Conservation (phyloP, 2,329 filamentous ascomycete species). For the Phyllachora maydis region DNA sequence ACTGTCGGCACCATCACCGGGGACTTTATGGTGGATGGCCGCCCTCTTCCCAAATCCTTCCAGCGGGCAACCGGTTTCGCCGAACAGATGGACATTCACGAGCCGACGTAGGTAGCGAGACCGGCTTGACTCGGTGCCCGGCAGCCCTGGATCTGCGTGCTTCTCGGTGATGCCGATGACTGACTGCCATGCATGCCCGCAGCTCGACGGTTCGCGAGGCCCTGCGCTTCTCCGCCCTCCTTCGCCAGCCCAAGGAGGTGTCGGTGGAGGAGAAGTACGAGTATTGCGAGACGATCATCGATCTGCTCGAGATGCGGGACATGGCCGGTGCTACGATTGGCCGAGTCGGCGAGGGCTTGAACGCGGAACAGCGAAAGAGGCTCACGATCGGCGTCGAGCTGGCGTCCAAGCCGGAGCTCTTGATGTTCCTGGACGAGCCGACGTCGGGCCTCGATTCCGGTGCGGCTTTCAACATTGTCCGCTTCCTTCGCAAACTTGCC, state of each 20-base stretch:
- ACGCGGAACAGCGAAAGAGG: conserved; percentile 25
- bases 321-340: conserved; percentile 50
- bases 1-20: conserved; percentile 40
- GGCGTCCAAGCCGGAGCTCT: conserved; percentile 47
- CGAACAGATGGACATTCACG: conserved; percentile 51
- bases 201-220: conserved; percentile 51
- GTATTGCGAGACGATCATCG: conserved; percentile 52
- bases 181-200: too few species aligned
- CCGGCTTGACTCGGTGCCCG: too few species aligned
- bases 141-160: too few species aligned
- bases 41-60: conserved; percentile 39
- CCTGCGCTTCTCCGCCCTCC: conserved; percentile 42
- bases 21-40: conserved; percentile 49
- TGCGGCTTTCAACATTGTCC: conserved; percentile 43
- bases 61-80: conserved; percentile 52
- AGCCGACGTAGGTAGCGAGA: too few species aligned
- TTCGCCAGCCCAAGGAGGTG: conserved; percentile 38
- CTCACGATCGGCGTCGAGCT: conserved; percentile 60
- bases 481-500: conserved; percentile 45
- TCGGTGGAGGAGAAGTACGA: conserved; percentile 40
- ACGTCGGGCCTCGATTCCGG: conserved; percentile 48
- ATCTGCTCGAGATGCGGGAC: conserved; percentile 44
- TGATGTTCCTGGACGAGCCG: conserved; percentile 39
- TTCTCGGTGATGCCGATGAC: too few species aligned
- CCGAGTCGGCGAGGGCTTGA: conserved; percentile 42